Evolutionary conservation across 495 filamentous ascomycete genomes (phyloP), one percentile per base, ranked within the genome.

Genomic region (Bacidia rubella): DNA sequence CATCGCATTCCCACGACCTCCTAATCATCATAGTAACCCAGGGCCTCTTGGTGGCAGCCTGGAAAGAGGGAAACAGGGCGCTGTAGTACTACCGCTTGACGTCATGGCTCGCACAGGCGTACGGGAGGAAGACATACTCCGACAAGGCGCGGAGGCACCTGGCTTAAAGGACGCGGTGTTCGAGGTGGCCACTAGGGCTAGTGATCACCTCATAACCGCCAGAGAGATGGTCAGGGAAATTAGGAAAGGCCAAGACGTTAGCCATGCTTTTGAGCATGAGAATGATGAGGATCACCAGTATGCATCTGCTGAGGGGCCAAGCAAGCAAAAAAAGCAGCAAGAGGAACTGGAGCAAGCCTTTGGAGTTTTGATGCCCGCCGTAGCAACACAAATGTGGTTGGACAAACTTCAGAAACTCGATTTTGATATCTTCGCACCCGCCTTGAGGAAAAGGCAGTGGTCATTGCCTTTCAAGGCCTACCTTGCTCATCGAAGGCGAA

Each of bases 181-280:
- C 60, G 73, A 77, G 19, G 88, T 97, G 20, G 92, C 92, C 0
- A 97, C 92, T 0, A 76, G 88, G 27, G 92, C 92, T 3, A 89
- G 86, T 63, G 92, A 98, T 68, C 92, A 98, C 66, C 67, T 97
- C 46, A 94, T 96, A 54, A 97, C 92, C 0, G 90, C 84, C 15
- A 72, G 90, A 55, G 86, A 92, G 64, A 93, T 97, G 92, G 62
- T 95, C 57, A 80, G 76, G 64, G 85, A 85, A 60, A 64, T 95
- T 11, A 74, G 79, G 26, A 75, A 79, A 21, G 86, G 86, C 0
- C 65, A 81, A 54, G 80, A 78, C 51, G 79, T 83, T 0, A 86
- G 85, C 0, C 89, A 95, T 61, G 83, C 83, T 0, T 95, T 86
- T 64, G 89, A 95, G 63, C 86, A 93, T 57, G 75, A 83, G 57